These are phyloP conservation scores for Toxicodendron radicans DNA, from an alignment of 345 rosid species.

Conservation along the genomic window DNA sequence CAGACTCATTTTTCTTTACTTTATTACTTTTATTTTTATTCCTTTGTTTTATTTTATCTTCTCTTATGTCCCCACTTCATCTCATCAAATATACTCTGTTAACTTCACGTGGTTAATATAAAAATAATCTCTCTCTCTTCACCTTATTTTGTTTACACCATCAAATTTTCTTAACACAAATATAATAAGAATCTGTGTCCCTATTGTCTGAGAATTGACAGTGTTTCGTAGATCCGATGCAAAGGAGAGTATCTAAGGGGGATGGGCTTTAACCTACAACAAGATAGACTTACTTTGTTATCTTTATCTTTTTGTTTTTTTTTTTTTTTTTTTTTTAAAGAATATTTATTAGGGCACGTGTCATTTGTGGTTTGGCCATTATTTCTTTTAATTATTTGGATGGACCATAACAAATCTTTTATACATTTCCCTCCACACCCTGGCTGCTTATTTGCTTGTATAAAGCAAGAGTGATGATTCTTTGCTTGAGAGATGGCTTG, in stretches of 20 bases:
- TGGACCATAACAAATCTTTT: no score
- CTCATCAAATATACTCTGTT: not conserved
- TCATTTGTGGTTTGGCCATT: not conserved
- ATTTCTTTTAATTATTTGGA: no score
- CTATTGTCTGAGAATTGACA: slow-evolving; percentile 20
- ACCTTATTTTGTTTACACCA: not conserved
- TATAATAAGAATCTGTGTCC: not conserved
- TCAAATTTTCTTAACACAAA: not conserved
- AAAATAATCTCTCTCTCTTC: not conserved
- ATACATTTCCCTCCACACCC: no score
- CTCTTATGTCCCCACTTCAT: slow-evolving; percentile 18
- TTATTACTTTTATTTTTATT: slow-evolving; percentile 7
- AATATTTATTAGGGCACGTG: not conserved
- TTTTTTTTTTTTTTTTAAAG: not conserved
- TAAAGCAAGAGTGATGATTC: no score
- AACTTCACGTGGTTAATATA: slow-evolving; percentile 12
- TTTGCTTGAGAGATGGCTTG: no score
- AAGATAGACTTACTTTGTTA: slow-evolving; percentile 19
- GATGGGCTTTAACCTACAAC: slow-evolving; percentile 12
- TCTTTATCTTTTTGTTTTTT: not conserved
- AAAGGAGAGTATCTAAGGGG: slow-evolving; percentile 17
- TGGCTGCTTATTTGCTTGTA: no score
- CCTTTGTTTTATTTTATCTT: slow-evolving; percentile 3
- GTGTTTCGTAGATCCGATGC: slow-evolving; percentile 41
- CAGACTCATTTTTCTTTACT: not conserved